These are phyloP conservation scores for Cystobasidium slooffiae DNA, from an alignment of 1,284 basidiomycete species.

Conservation along the genomic window DNA sequence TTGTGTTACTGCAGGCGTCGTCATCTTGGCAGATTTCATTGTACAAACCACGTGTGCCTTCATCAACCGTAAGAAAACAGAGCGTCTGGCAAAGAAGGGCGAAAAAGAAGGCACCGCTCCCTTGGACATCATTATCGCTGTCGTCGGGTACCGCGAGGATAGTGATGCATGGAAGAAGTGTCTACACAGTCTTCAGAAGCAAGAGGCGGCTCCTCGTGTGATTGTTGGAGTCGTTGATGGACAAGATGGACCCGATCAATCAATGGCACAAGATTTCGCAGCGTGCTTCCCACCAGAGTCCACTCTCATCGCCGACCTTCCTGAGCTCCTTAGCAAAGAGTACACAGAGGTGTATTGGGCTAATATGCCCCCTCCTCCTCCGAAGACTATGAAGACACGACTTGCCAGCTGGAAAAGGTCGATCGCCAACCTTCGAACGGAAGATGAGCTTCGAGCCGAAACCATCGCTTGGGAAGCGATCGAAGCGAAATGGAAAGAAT, in stretches of 20 bases:
- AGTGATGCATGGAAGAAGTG: constrained; percentile 28
- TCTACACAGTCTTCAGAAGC: constrained; percentile 25
- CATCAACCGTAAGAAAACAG: constrained; percentile 11
- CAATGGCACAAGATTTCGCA: constrained; percentile 25
- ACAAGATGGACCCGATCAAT: constrained; percentile 27
- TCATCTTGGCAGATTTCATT: constrained; percentile 26
- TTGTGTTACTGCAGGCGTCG: constrained; percentile 13
- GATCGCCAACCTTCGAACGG: constrained; percentile 15
- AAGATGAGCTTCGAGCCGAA: constrained; percentile 20
- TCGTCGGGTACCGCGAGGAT: constrained; percentile 23
- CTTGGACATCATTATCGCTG: constrained; percentile 25
- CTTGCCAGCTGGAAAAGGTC: constrained; percentile 8
- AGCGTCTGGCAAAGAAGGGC: constrained; percentile 21
- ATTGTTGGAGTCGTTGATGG: constrained; percentile 24
- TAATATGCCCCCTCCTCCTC: constrained; percentile 9
- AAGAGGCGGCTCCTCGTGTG: constrained; percentile 2
- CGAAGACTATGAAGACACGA: constrained; percentile 4
- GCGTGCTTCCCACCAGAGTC: constrained; percentile 19
- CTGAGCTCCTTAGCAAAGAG: constrained; percentile 1
- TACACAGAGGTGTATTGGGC: constrained; percentile 14
- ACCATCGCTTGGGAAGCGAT: constrained; percentile 14
- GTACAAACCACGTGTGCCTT: constrained; percentile 16
- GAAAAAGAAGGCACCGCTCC: constrained; percentile 18
- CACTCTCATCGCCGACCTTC: constrained; percentile 15
- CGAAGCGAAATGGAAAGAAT: constrained; percentile 11